Base-by-base conservation (phyloP, 164 flowering plant species). In the Kalanchoe fedtschenkoi region DNA sequence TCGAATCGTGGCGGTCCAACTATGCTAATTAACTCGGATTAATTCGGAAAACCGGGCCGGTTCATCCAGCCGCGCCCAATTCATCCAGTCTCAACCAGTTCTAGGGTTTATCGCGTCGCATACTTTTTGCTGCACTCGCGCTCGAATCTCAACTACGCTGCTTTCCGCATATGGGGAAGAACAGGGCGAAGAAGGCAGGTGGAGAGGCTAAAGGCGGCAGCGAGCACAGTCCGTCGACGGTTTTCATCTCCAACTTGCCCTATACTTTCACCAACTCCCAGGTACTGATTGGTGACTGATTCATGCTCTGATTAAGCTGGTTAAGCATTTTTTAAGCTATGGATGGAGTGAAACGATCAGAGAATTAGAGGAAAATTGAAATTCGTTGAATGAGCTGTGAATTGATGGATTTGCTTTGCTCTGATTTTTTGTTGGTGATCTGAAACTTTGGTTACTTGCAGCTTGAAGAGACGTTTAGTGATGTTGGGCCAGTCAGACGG, bases 401-500 rank as follows among this genome's bases (percentile, higher is more conserved):
- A 51, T 21, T 28, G 46, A 13, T 17, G 10, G 4, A 51, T 51
- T 7, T 21, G n/a, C 24, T 21, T 51, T 51, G 7, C 9, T 19
- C 14, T 14, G 6, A 3, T 51, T 24, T 19, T 5, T 22, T 5
- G 29, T 1, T 51, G 2, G 9, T 21, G 5, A 42, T 28, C 41
- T 5, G 37, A 16, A 53, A 30, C 57, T 16, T n/a, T 34, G 29
- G 1, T 34, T n/a, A 17, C 33, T 14, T 63, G 19, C 54, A 89
- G 89, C 77, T 92, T 3, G 96, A 89, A 70, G 96, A 86, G 60
- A 60, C 81, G 9, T 92, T 92, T 66, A 74, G 96, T 57, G 96
- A 89, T 53, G 89, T 89, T 8, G 98, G 98, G 46, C 98, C 98
- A 0, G 74, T 92, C 16, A 75, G 96, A 62, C 78, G 96, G 16